Evolutionary conservation across 116 monocot genomes (phyloP), one percentile per base, ranked within the genome.

Genomic region (Trichopus zeylanicus): DNA sequence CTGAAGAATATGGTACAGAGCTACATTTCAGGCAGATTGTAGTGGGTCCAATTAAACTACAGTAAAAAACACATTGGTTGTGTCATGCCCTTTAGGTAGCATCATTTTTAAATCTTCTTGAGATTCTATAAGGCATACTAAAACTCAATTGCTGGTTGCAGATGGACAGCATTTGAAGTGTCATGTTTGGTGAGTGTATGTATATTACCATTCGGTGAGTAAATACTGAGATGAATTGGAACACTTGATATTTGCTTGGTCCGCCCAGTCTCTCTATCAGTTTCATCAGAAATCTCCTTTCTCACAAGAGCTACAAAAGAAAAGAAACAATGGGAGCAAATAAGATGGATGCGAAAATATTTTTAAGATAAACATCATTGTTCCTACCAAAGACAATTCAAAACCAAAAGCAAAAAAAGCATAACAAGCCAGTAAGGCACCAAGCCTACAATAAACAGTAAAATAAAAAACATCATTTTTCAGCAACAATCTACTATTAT

Each of bases 271-370:
- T 80, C 82, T 67, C 91, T 67, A 52, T 91, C 91, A 75, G 91
- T 91, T 71, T 91, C 91, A 75, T 91, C 91, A 70, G 80, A 56
- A 53, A 91, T 91, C 68, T 91, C 91, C 61, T 91, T 80, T 55
- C 91, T 80, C 28, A 91, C 91, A 75, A 75, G 75, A 67, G 75
- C 91, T 91, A 78, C 66, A 73, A 24, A 15, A 42, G n/a, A n/a
- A 47, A 1, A 46, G 10, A 38, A 61, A 18, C 12, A 21, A 30
- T 3, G 33, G 46, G 21, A 26, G 30, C 29, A 55, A 15, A 21
- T 35, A n/a, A 23, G 27, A 42, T 42, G 42, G 1, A 0, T n/a
- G 13, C 4, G 7, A 16, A 42, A 42, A 13, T 3, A 13, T n/a
- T 10, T 2, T 42, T 42, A 1, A 13, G 42, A 16, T 13, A 42